A percentile compares a stretch with the other conserved stretches of the same genome.
Evolutionary conservation across 2,329 filamentous ascomycete genomes (phyloP).

Genomic region (Talaromyces sp.): DNA sequence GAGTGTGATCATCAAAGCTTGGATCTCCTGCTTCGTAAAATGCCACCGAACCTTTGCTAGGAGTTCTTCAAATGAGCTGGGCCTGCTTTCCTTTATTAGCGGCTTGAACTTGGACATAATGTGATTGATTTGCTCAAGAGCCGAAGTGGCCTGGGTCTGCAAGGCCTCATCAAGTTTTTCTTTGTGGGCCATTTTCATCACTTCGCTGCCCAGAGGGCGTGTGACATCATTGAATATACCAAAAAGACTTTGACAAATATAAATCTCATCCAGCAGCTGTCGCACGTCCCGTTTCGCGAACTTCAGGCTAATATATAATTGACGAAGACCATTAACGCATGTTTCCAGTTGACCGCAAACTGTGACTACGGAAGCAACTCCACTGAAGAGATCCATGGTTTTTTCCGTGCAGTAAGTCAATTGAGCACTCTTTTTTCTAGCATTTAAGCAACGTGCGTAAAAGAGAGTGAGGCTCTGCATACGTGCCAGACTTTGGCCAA

Average conservation of each 20-base stretch:
- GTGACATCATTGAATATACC: conserved; percentile 3
- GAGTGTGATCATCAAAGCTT: background rate
- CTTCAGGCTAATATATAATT: no score
- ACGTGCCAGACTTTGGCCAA: no score
- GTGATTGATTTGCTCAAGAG: background rate
- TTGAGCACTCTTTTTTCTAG: no score
- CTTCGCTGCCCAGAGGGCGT: conserved; percentile 4
- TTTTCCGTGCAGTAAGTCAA: no score
- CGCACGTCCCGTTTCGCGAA: no score
- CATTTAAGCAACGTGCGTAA: no score
- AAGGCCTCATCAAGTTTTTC: conserved; percentile 1
- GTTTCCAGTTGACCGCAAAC: no score
- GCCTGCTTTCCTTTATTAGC: background rate
- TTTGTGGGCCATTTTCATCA: background rate
- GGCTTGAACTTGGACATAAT: background rate
- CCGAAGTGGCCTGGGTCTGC: background rate
- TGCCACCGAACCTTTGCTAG: conserved; percentile 6
- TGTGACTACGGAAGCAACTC: no score
- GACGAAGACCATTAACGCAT: no score
- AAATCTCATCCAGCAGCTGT: conserved; percentile 7
- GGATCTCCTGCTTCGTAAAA: conserved; percentile 2
- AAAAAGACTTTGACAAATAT: conserved; percentile 1
- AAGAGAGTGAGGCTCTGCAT: no score
- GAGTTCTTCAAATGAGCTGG: conserved; percentile 2
- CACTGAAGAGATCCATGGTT: no score